phyloP scores from a whole-genome alignment of 2,329 filamentous ascomycete species.

The Moelleriella libera region DNA sequence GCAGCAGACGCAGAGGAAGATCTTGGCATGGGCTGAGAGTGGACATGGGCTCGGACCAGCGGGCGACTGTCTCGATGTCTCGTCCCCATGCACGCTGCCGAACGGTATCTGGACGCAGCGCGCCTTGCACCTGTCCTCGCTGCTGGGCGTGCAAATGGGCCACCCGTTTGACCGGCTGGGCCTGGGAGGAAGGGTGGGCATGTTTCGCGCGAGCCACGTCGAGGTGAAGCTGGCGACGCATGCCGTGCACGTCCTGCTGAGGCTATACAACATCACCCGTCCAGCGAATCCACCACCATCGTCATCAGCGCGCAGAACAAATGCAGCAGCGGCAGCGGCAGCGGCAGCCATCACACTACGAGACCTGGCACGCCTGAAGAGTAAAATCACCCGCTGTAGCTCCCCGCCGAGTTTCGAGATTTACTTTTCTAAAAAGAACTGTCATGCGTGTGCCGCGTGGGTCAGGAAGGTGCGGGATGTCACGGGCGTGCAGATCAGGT shows the following conservation, averaged over 20 bases:
- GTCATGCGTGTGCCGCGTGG: slow-evolving; percentile 12
- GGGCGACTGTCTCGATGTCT: slow-evolving; percentile 15
- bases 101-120: slow-evolving; percentile 17
- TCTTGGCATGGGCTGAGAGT: slow-evolving; percentile 18
- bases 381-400: slow-evolving; percentile 10
- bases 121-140: slow-evolving; percentile 13
- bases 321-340: too few relatives aligned
- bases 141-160: slow-evolving; percentile 15
- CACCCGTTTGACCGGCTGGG: slow-evolving; percentile 13
- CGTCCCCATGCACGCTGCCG: slow-evolving; percentile 9
- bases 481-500: slow-evolving; percentile 13
- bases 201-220: slow-evolving; percentile 20
- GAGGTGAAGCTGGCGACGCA: slow-evolving; percentile 25
- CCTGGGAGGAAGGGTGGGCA: slow-evolving; percentile 5
- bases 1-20: slow-evolving; percentile 5
- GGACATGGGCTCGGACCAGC: slow-evolving; percentile 15
- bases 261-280: slow-evolving; percentile 10
- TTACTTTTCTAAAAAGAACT: slow-evolving; percentile 20
- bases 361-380: slow-evolving; percentile 11
- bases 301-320: too few relatives aligned
- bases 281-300: too few relatives aligned
- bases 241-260: slow-evolving; percentile 14
- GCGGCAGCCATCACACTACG: slow-evolving; percentile 6
- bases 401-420: slow-evolving; percentile 16
- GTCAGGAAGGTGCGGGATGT: slow-evolving; percentile 10